Percentiles rank a stretch among this genome's conserved stretches.
These are phyloP conservation scores for Aureobasidium sp. DNA, from an alignment of 2,329 filamentous ascomycete species.

Conservation along the genomic window DNA sequence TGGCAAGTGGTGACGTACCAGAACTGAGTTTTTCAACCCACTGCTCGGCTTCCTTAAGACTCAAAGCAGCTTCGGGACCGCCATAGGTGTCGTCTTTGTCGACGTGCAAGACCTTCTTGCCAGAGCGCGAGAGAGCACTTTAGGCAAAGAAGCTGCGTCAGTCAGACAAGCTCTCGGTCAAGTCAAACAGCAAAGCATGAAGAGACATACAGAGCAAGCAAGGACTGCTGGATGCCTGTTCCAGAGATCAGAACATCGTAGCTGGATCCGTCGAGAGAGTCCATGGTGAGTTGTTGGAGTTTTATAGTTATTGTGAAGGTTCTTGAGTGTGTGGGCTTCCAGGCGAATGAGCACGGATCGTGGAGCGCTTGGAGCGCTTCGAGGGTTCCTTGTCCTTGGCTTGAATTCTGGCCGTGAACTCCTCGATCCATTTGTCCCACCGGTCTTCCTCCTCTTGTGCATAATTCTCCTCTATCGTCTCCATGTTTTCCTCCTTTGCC, in stretches of 20 bases:
- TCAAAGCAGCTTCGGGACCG: conserved; percentile 74
- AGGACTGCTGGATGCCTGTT: conserved; percentile 44
- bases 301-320: background rate
- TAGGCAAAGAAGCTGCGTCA: conserved; percentile 50
- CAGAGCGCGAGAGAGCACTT: conserved; percentile 86
- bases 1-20: background rate
- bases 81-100: conserved; percentile 87
- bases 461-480: no score
- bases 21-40: conserved; percentile 50
- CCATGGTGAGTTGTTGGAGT: conserved; percentile 27
- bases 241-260: conserved; percentile 47
- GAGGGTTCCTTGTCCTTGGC: no score
- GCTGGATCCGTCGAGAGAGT: conserved; percentile 40
- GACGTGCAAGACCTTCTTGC: conserved; percentile 83
- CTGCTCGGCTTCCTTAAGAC: conserved; percentile 66
- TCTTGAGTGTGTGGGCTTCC: background rate
- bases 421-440: no score
- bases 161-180: conserved; percentile 49
- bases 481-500: no score
- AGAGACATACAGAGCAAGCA: conserved; percentile 43
- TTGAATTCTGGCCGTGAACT: no score
- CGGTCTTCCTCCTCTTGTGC: no score
- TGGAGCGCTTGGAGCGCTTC: no score
- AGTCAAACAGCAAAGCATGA: conserved; percentile 11
- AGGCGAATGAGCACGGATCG: conserved; percentile 10